phyloP scores from a whole-genome alignment of 768 basidiomycete genomes.

The Amanita rimosa region DNA sequence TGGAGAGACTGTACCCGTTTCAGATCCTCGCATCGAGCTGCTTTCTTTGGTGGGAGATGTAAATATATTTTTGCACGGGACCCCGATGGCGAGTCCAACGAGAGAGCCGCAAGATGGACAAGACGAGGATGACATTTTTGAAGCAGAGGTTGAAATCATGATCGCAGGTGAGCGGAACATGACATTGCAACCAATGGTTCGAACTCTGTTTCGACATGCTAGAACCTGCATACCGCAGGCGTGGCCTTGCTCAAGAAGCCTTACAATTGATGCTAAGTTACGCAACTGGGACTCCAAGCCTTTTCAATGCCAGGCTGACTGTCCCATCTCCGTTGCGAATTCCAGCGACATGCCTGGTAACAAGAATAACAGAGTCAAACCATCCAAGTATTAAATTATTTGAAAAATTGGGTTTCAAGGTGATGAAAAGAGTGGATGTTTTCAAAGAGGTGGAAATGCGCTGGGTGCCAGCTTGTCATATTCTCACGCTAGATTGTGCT shows the following conservation, averaged over 20 bases:
- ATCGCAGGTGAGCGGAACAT: slow-evolving; percentile 51
- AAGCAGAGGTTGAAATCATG: slow-evolving; percentile 89
- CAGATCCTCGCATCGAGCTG: slow-evolving; percentile 20
- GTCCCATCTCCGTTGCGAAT: slow-evolving; percentile 30
- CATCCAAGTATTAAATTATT: slow-evolving; percentile 62
- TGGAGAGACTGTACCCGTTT: slow-evolving; percentile 13
- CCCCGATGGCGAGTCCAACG: slow-evolving; percentile 1
- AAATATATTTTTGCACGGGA: slow-evolving; percentile 74
- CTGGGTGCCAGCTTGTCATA: slow-evolving; percentile 11
- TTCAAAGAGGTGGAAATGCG: slow-evolving; percentile 85
- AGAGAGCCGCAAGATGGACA: slow-evolving; percentile 14
- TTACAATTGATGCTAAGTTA: slow-evolving; percentile 61
- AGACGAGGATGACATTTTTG: slow-evolving; percentile 36
- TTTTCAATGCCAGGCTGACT: slow-evolving; percentile 13
- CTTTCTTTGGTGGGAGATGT: slow-evolving; percentile 85
- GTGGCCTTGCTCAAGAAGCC: slow-evolving; percentile 53
- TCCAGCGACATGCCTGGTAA: slow-evolving; percentile 40
- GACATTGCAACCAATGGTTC: not conserved
- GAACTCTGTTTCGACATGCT: not conserved
- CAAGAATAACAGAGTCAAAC: slow-evolving; percentile 64
- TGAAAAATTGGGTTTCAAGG: slow-evolving; percentile 59
- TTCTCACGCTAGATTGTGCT: no score
- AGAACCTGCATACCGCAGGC: slow-evolving; percentile 61
- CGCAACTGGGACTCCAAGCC: slow-evolving; percentile 34
- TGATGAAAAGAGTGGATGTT: slow-evolving; percentile 57